phyloP scores from a whole-genome alignment of 2,329 filamentous ascomycete species.

The Aspergillus fijiensis region DNA sequence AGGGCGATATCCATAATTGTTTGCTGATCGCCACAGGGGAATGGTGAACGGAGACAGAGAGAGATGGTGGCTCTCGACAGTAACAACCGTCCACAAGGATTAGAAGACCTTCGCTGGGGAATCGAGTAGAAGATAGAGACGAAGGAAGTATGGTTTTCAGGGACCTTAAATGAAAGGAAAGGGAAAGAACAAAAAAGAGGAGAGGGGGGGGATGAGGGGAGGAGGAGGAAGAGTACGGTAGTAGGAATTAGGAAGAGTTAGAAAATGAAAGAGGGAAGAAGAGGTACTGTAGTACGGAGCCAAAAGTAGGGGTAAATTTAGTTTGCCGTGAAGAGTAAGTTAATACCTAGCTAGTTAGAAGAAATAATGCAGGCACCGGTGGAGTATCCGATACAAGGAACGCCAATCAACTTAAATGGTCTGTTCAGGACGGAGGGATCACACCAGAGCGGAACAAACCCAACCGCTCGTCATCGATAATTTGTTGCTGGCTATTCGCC shows the following conservation, averaged over 20 bases:
- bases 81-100: no score
- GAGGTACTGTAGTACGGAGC: constrained; percentile 3
- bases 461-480: constrained; percentile 26
- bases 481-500: constrained; percentile 1
- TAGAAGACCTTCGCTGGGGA: no score
- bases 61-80: background rate
- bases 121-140: no score
- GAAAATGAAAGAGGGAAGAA: background rate
- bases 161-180: background rate
- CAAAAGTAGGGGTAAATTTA: constrained; percentile 2
- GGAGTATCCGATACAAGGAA: constrained; percentile 3
- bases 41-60: constrained; percentile 6
- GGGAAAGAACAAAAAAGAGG: no score
- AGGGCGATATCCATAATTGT: constrained; percentile 85
- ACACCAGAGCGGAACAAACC: constrained; percentile 36
- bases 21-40: background rate
- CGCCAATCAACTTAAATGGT: background rate
- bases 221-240: background rate
- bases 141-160: background rate
- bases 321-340: background rate
- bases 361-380: background rate
- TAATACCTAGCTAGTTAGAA: background rate
- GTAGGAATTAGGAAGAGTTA: no score
- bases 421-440: constrained; percentile 19
- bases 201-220: background rate